Base-by-base conservation (phyloP, 2,329 filamentous ascomycete genomes). In the Diaporthe ampelina region DNA sequence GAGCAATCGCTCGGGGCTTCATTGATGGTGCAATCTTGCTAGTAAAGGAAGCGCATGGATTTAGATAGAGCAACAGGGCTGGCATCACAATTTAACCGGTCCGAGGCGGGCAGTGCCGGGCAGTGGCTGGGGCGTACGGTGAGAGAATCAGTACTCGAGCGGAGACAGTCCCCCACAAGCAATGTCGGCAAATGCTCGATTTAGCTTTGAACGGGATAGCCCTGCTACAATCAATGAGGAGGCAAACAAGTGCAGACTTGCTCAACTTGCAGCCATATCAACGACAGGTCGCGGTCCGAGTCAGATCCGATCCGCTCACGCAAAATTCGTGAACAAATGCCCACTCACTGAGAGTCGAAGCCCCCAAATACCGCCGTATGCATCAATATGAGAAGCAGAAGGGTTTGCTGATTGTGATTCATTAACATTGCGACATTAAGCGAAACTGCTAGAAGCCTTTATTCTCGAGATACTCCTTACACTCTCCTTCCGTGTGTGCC, bases 401-500 rank as follows among this genome's bases (percentile, higher is more conserved):
- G 35, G 10, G 24, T 35, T 35, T n/a, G 24, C 9, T 35, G 11
- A 1, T 37, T 37, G 5, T 6, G 13, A 52, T 26, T 67, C 45
- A 52, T 67, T 37, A 26, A 10, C 1, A 52, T 50, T 40, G n/a
- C 1, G 29, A 52, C 4, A 52, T 52, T 4, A 67, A 26, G 29
- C 29, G 43, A 67, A 52, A 35, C 63, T 67, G 13, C 29, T 37
- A 48, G 29, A 37, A 35, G 45, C 45, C 6, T 7, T 52, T 19
- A 37, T 24, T 52, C 21, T 67, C 8, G 48, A 19, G 32, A 52
- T 5, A 21, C 29, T 50, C n/a, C 52, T 67, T 1, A 67, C n/a
- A 52, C 63, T 67, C n/a, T 67, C 45, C 9, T 67, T 67, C n/a
- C 63, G 48, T 17, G 17, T 40, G 32, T 67, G 63, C 32, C 63